Evolutionary conservation across 345 rosid genomes (phyloP), one percentile per base, ranked within the genome.

Genomic region (Rhodamnia rubescens): DNA sequence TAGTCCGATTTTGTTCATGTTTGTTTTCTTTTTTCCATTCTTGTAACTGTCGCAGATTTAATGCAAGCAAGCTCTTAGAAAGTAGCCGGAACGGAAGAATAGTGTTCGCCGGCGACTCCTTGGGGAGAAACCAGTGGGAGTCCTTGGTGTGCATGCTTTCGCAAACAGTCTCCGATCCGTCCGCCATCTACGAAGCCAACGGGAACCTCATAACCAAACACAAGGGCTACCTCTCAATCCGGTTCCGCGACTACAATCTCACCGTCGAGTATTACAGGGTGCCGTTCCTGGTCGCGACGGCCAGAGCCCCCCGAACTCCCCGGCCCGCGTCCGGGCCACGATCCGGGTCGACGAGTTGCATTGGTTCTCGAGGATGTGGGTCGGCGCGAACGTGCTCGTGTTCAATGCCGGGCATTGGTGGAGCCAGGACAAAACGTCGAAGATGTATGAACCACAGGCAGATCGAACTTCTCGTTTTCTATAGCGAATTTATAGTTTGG

Each of bases 41-140:
- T 50, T 51, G 50, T 42, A 47, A 9, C 51, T n/a, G 55, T 11
- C 58, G 12, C 90, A 97, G 99, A 82, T 96, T 97, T 85, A 93
- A 93, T 82, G 98, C 96, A 50, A 94, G 89, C 51, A 95, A 94
- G 42, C 88, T 96, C 54, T 90, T 95, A 27, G 94, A 94, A 87
- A 91, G 95, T 78, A 92, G 95, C 87, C 87, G 92, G 36, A 93
- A 95, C 20, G 95, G 99, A 36, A 89, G 97, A 83, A 91, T 97
- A 81, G 94, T 97, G 82, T 96, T 96, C 82, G 98, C 94, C 0
- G 99, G 99, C 21, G 99, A 97, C 85, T 96, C 99, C 0, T 91
- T 96, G 1, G 99, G 96, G 74, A 91, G 98, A 87, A 95, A 96
- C 92, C 99, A 95, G 36, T 97, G 99, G 98, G 99, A 97, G 83